phyloP scores from a whole-genome alignment of 305 asterid species.

The Withania somnifera region DNA sequence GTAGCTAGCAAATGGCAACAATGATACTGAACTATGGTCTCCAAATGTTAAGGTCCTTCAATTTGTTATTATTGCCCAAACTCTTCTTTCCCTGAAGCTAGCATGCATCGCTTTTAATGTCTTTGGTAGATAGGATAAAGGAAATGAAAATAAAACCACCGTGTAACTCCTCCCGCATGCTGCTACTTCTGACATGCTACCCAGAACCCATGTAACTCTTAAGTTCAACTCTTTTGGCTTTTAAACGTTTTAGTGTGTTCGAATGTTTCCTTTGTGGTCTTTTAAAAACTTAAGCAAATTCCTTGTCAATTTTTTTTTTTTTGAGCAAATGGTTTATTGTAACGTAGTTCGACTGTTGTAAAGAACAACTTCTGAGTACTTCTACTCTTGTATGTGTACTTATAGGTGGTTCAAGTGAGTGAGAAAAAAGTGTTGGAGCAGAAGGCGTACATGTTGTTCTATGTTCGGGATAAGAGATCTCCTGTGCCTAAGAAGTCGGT shows the following conservation, averaged over 20 bases:
- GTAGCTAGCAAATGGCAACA: background rate
- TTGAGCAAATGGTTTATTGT: background rate
- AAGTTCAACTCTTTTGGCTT: background rate
- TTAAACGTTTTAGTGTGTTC: background rate
- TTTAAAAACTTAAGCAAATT: background rate
- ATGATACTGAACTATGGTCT: background rate
- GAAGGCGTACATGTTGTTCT: conserved; percentile 94
- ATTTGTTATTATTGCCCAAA: background rate
- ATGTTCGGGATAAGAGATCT: conserved; percentile 59
- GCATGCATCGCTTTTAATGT: background rate
- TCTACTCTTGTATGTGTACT: conserved; percentile 10
- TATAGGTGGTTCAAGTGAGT: conserved; percentile 76
- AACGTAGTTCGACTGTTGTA: conserved; percentile 10
- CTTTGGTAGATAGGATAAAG: background rate
- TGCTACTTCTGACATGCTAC: background rate
- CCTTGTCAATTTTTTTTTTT: no score
- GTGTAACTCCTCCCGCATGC: background rate
- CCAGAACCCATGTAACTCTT: background rate
- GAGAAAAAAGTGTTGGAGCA: conserved; percentile 81
- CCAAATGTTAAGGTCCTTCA: background rate
- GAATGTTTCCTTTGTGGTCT: background rate
- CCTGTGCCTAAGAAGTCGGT: conserved; percentile 36
- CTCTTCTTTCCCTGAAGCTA: background rate
- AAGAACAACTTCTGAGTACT: background rate
- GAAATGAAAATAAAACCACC: background rate